These are phyloP conservation scores for Eucalyptus regnans DNA, from an alignment of 345 rosid genomes.

Conservation along the genomic window DNA sequence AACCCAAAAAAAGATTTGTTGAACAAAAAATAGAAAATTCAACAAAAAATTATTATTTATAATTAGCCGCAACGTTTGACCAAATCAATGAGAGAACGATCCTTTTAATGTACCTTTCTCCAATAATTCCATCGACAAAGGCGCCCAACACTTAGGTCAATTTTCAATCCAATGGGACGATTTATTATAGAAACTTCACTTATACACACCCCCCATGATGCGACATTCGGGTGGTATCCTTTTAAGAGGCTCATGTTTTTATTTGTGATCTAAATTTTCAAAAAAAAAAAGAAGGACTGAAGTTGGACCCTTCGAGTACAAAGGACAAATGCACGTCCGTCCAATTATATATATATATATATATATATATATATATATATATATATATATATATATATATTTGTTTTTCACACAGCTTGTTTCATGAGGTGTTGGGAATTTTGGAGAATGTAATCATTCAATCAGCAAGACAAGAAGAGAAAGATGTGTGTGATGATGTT, in stretches of 20 bases:
- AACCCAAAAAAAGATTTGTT: not conserved
- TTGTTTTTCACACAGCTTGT: not conserved
- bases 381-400: not conserved
- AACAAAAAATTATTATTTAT: not conserved
- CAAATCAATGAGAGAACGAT: not conserved
- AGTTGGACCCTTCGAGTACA: not conserved
- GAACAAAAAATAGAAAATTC: not conserved
- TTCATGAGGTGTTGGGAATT: not conserved
- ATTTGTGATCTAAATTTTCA: not conserved
- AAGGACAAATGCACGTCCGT: not conserved
- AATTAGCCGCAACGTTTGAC: not conserved
- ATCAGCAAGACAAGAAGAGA: not conserved
- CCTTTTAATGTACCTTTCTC: not conserved
- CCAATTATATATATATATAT: not conserved
- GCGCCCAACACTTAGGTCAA: not conserved
- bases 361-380: not conserved
- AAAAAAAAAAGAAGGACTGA: not conserved
- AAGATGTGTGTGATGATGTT: not conserved
- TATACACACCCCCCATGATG: not conserved
- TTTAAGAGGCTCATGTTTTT: not conserved
- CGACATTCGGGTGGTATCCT: not conserved
- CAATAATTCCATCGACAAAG: not conserved
- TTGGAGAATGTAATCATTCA: not conserved
- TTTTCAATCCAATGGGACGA: not conserved
- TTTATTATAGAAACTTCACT: not conserved